phyloP scores from a whole-genome alignment of 1,284 basidiomycete species.

The Moesziomyces aphidis region DNA sequence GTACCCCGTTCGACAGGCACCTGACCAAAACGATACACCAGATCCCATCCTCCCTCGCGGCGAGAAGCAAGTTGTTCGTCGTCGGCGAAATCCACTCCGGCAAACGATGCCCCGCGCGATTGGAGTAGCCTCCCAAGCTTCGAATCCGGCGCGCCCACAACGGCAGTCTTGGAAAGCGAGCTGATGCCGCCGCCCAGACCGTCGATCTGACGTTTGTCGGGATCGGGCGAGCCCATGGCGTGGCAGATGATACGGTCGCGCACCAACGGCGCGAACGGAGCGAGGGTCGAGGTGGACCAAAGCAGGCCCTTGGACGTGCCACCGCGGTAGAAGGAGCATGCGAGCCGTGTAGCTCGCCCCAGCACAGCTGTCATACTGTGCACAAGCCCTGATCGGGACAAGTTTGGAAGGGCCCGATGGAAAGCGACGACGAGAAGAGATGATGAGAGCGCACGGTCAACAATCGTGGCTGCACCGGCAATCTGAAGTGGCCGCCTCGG shows the following conservation, averaged over 20 bases:
- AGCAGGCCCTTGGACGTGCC: slow-evolving; percentile 85
- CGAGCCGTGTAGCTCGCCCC: slow-evolving; percentile 4
- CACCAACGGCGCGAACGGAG: slow-evolving; percentile 59
- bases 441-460: not conserved
- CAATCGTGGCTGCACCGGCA: slow-evolving; percentile 1
- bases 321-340: slow-evolving; percentile 70
- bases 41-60: slow-evolving; percentile 48
- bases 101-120: not conserved
- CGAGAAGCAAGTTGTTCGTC: slow-evolving; percentile 24
- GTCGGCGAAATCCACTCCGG: slow-evolving; percentile 49
- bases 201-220: slow-evolving; percentile 80
- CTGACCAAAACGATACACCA: slow-evolving; percentile 65
- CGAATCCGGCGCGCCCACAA: slow-evolving; percentile 70
- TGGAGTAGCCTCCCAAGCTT: slow-evolving; percentile 6
- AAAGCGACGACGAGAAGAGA: not conserved
- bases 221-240: slow-evolving; percentile 81
- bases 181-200: slow-evolving; percentile 80
- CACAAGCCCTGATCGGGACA: not conserved
- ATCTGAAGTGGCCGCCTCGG: not conserved
- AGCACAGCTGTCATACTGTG: slow-evolving; percentile 4
- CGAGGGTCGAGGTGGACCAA: slow-evolving; percentile 72
- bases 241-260: slow-evolving; percentile 74
- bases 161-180: slow-evolving; percentile 82
- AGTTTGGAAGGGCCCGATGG: not conserved
- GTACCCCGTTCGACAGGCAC: slow-evolving; percentile 53